A percentile compares a stretch with the other conserved stretches of the same genome.
Conservation (phyloP, 257 asterid species). For the Solanum tarijense region DNA sequence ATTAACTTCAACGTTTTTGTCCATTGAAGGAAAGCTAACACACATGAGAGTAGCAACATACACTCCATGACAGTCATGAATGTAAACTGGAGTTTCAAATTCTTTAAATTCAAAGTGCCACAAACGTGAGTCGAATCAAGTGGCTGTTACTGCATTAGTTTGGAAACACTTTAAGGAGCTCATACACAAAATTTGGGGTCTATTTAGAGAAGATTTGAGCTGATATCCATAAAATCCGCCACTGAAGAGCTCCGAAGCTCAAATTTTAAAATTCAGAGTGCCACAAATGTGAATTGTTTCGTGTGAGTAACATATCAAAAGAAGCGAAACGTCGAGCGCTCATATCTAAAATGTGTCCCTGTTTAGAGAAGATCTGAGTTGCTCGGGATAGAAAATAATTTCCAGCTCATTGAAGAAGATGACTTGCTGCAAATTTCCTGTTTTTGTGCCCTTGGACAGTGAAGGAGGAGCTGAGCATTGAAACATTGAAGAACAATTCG, state of each 20-base stretch:
- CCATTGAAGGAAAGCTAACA: neutral
- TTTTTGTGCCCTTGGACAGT: neutral
- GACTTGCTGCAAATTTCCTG: neutral
- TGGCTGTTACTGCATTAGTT: neutral
- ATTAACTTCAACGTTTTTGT: neutral
- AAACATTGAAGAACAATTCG: neutral
- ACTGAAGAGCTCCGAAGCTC: neutral
- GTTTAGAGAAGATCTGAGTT: neutral
- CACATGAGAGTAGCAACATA: neutral
- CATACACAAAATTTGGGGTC: neutral
- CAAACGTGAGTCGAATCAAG: neutral
- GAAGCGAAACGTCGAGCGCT: neutral
- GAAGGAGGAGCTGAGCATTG: neutral
- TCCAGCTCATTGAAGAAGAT: neutral
- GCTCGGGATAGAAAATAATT: neutral
- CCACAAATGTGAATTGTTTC: neutral
- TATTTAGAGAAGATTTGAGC: neutral
- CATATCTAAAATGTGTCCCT: neutral
- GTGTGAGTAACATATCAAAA: neutral
- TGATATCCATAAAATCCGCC: neutral
- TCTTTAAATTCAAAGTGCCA: neutral
- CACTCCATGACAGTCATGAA: neutral
- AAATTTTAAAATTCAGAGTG: neutral
- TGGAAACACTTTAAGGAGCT: neutral
- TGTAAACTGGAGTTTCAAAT: neutral